Base-by-base conservation (phyloP, 306 rosid species). In the Quercus dentata region DNA sequence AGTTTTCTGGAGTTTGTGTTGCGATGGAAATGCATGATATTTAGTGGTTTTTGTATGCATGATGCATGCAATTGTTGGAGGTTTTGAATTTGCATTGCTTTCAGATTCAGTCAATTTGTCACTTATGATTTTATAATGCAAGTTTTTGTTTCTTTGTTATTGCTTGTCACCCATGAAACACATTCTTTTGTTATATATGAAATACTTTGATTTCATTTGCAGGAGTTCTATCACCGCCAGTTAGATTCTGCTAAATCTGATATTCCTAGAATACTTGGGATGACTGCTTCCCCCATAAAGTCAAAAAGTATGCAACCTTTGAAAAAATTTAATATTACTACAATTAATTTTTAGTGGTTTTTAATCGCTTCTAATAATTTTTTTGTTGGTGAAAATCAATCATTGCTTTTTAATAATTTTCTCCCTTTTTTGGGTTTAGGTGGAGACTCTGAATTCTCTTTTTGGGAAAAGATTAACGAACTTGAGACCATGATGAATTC, bases 281-380 rank as follows among this genome's bases (percentile, higher is more conserved):
- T 94, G 99, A 91, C 97, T 73, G 97, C 97, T 62, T 89, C 99
- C 68, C 99, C 93, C 28, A 84, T 94, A 44, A 94, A 94, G 76
- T 82, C 97, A 4, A 94, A 94, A 85, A 97, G 99, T 94, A 76
- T 6, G 18, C 25, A 73, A 62, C 18, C 71, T 75, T 56, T 7
- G 62, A 62, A 70, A 20, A 15, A 49, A 23, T 64, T 59, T 69
- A 55, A 23, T 64, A 54, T 69, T 38, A 61, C 13, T 38, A 56
- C 13, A 41, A 17, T 70, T 23, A 54, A 55, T 54, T 76, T 70
- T 44, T 76, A 79, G 56, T 38, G 51, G 21, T 77, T 44, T 56
- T 51, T 8, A n/a, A 14, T 44, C 23, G 44, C 56, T 35, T 19
- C 68, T 31, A 28, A 8, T 38, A 38, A 38, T 38, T 13, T 75